Base-by-base conservation (phyloP, 169 alveolate genomes). In the Cryptosporidium andersoni region DNA sequence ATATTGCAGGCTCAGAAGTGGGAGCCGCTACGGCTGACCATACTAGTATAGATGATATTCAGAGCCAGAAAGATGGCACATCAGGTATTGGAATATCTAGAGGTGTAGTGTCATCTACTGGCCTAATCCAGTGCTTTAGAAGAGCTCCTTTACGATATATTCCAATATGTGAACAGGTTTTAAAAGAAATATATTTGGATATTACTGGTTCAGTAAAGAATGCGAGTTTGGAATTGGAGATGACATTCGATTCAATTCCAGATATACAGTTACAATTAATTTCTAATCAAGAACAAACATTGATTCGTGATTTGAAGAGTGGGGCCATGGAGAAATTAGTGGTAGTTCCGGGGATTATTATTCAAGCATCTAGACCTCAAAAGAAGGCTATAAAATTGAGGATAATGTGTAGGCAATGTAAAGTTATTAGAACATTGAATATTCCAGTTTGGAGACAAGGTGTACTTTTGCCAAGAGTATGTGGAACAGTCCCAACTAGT, bases 281-380 rank as follows among this genome's bases (percentile, higher is more conserved):
- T 53, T 91, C 93, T 39, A 81, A 81, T 36, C 93, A 90, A 65
- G 67, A 85, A 64, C 97, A 95, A 45, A 82, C 90, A 60, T 88
- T 81, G 89, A 82, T 95, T n/a, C 85, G 97, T 81, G 95, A 93
- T 43, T 81, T 95, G 45, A 88, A 90, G 56, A 88, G 95, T 43
- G 80, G 89, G 47, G 88, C 92, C 16, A 82, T 93, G 90, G 98
- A 96, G 82, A 90, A 96, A 80, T 89, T 96, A 81, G 96, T 97
- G 1, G 96, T 94, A 4, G 96, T 97, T 42, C 97, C 98, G 45
- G 99, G 99, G 1, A 96, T 97, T 52, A 94, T 97, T 11, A 96
- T 96, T 62, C 96, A 96, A 81, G 96, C 98, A n/a, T 91, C 96
- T 52, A 93, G 94, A 82, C 96, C 97, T 45, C 91, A 90, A 64